phyloP scores from a whole-genome alignment of 805 yeast species.

The Jamesozyma hellenica region DNA sequence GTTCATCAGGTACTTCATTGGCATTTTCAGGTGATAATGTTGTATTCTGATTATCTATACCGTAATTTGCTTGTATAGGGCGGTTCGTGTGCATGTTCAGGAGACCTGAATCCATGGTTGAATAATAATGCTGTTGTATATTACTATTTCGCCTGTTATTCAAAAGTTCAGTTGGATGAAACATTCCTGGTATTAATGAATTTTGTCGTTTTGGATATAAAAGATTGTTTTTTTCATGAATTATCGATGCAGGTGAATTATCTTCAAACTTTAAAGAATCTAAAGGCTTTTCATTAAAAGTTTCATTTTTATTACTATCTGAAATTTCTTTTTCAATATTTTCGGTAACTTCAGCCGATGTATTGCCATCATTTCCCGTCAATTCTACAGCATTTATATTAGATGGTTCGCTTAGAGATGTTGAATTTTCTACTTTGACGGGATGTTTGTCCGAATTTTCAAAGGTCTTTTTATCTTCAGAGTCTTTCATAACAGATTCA shows the following conservation, averaged over 20 bases:
- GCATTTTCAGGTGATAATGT: slow-evolving; percentile 1
- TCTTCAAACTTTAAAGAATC: not conserved
- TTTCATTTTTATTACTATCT: not conserved
- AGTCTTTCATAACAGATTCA: not conserved
- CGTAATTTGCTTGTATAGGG: not conserved
- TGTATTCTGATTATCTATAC: not conserved
- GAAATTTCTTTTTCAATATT: not conserved
- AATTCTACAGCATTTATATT: not conserved
- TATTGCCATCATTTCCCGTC: not conserved
- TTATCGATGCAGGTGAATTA: slow-evolving; percentile 14
- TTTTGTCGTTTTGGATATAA: slow-evolving; percentile 16
- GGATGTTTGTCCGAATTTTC: not conserved
- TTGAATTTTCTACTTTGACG: not conserved
- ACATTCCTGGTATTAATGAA: slow-evolving; percentile 24
- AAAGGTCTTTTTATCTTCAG: not conserved
- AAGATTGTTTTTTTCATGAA: slow-evolving; percentile 15
- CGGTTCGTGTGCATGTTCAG: not conserved
- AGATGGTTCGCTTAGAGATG: not conserved
- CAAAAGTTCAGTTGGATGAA: slow-evolving; percentile 14
- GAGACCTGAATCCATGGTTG: not conserved
- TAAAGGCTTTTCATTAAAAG: not conserved
- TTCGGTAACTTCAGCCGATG: not conserved
- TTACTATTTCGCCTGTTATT: not conserved
- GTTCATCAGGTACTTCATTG: slow-evolving; percentile 17
- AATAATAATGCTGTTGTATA: not conserved